These are phyloP conservation scores for Nepenthes gracilis DNA, from an alignment of 148 eudicot species.

Conservation along the genomic window DNA sequence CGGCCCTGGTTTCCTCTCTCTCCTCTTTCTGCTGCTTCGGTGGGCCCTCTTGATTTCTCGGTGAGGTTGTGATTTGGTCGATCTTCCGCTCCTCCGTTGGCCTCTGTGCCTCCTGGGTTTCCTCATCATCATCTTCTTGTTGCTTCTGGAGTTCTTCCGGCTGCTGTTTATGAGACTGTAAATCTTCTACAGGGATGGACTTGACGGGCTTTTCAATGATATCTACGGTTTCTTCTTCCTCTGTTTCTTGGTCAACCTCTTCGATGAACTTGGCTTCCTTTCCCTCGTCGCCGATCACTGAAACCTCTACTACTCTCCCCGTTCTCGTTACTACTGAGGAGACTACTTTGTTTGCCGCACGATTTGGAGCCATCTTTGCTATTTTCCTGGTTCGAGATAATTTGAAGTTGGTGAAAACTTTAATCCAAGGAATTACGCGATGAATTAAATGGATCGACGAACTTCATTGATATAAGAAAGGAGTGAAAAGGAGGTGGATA, in stretches of 20 bases:
- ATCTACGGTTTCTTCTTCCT: not conserved
- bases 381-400: not conserved
- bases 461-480: not conserved
- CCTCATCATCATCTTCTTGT: constrained; percentile 4
- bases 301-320: not conserved
- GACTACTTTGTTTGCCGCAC: not conserved
- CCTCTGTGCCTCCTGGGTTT: constrained; percentile 18
- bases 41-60: constrained; percentile 18
- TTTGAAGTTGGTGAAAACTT: too few relatives aligned
- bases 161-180: not conserved
- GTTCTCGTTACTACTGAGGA: not conserved
- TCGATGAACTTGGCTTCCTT: not conserved
- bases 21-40: constrained; percentile 6
- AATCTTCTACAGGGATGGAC: too few relatives aligned
- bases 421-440: too few relatives aligned
- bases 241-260: not conserved
- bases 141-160: not conserved
- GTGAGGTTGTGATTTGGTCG: constrained; percentile 15
- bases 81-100: constrained; percentile 12
- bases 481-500: not conserved
- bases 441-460: too few relatives aligned
- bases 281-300: not conserved
- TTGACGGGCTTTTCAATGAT: not conserved
- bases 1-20: not conserved
- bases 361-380: not conserved